Conservation (phyloP, 495 filamentous ascomycete genomes). For the Haplographium delicatum region DNA sequence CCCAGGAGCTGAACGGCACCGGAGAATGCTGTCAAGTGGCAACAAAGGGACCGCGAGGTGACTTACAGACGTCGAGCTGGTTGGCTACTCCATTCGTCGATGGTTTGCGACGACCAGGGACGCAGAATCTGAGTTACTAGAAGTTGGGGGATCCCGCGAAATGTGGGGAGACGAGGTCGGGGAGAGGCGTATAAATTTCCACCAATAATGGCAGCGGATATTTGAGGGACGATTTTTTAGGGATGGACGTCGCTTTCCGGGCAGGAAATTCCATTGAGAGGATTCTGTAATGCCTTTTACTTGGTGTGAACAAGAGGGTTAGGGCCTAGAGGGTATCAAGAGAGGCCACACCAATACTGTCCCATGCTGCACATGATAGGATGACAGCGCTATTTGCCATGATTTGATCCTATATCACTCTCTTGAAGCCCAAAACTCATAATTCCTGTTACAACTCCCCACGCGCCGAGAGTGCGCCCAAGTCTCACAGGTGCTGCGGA, state of each 20-base stretch:
- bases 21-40: not conserved
- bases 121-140: not conserved
- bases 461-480: too few species aligned
- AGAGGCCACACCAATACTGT: not conserved
- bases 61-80: too few species aligned
- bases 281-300: too few species aligned
- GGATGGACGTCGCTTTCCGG: not conserved
- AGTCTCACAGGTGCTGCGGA: not conserved
- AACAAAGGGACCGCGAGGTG: not conserved
- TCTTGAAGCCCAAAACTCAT: too few species aligned
- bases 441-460: too few species aligned
- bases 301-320: not conserved
- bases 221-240: not conserved
- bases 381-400: not conserved
- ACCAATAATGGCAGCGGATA: too few species aligned
- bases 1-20: not conserved
- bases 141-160: not conserved
- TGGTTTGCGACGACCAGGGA: not conserved
- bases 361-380: not conserved
- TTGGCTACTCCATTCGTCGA: not conserved
- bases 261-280: not conserved
- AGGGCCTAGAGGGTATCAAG: not conserved
- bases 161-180: slow-evolving; percentile 15
- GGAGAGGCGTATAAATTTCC: slow-evolving; percentile 14
- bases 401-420: too few species aligned